Percentiles rank a stretch among this genome's conserved stretches.
These are phyloP conservation scores for Rhodocollybia butyracea DNA, from an alignment of 768 basidiomycete species.

Conservation along the genomic window DNA sequence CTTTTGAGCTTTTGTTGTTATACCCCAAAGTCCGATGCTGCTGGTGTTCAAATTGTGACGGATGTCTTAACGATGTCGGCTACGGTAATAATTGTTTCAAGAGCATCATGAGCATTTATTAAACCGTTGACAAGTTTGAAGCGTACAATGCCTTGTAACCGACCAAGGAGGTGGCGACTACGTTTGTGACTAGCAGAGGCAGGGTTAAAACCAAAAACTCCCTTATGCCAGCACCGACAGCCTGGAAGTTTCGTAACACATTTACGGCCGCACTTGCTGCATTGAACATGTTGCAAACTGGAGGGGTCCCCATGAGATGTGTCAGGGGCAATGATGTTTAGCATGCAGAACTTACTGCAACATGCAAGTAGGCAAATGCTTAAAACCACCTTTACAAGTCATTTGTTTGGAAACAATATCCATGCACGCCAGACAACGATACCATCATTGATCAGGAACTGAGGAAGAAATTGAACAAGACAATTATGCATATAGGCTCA, in stretches of 20 bases:
- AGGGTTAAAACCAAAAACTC: background rate
- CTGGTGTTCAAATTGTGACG: background rate
- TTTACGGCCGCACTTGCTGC: background rate
- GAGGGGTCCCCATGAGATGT: too few species aligned
- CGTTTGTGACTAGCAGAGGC: background rate
- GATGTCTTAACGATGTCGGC: background rate
- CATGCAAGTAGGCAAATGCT: background rate
- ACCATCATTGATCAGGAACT: background rate
- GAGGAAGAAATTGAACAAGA: background rate
- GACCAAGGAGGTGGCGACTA: background rate
- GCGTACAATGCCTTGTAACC: background rate
- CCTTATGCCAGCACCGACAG: background rate
- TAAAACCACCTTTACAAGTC: background rate
- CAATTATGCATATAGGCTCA: background rate
- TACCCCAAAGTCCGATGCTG: background rate
- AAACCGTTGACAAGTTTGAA: background rate
- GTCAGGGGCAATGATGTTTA: background rate
- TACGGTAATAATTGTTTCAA: too few species aligned
- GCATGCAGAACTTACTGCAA: background rate
- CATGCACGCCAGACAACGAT: background rate
- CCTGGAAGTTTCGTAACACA: background rate
- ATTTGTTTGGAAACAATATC: background rate
- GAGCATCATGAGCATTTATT: too few species aligned
- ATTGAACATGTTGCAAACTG: background rate
- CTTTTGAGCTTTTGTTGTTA: background rate